Conservation (phyloP, 352 stramenopile genomes). For the Globisporangium nunn region DNA sequence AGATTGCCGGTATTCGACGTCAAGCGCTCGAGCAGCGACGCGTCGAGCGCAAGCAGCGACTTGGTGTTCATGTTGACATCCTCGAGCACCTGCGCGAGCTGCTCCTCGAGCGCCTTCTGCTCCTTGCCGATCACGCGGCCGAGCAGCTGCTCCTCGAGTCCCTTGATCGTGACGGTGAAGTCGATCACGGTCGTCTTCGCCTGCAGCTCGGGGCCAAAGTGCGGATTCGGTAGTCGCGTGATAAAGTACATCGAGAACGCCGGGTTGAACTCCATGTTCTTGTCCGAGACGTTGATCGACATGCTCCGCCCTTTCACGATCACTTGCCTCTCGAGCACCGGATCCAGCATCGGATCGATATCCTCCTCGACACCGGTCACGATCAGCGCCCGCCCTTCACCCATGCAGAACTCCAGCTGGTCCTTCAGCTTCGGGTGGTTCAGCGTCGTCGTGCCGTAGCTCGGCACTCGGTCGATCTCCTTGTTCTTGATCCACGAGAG, state of each 20-base stretch:
- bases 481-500: constrained; percentile 97
- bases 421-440: constrained; percentile 97
- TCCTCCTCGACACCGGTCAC: constrained; percentile 96
- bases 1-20: constrained; percentile 97
- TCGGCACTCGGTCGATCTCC: constrained; percentile 91
- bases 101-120: constrained; percentile 96
- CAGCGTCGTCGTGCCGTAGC: constrained; percentile 92
- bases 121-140: constrained; percentile 97
- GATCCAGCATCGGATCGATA: constrained; percentile 98
- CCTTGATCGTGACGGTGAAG: constrained; percentile 97
- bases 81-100: constrained; percentile 97
- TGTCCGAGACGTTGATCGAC: constrained; percentile 98
- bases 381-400: constrained; percentile 92
- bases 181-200: constrained; percentile 98
- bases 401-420: constrained; percentile 97
- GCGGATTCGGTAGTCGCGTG: constrained; percentile 95
- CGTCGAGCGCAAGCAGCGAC: constrained; percentile 92
- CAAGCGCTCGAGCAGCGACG: constrained; percentile 93
- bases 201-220: constrained; percentile 96
- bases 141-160: constrained; percentile 95
- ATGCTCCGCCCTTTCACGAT: constrained; percentile 94
- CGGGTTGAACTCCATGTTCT: constrained; percentile 98
- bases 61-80: constrained; percentile 99
- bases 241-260: constrained; percentile 99
- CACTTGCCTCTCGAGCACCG: constrained; percentile 96